phyloP scores from a whole-genome alignment of 345 rosid genomes.

The Gossypium turneri region DNA sequence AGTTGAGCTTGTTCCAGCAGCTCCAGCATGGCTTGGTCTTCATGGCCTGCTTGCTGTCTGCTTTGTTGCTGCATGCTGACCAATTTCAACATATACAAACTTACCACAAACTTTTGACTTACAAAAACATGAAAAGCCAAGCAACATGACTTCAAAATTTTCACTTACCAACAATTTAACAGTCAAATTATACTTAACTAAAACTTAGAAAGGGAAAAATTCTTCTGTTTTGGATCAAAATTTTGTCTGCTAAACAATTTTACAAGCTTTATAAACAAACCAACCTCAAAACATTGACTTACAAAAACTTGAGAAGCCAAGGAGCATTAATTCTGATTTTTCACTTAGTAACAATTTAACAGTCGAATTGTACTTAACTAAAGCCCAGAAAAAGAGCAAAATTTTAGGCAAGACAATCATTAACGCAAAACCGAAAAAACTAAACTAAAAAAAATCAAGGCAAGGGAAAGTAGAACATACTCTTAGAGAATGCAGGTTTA shows the following conservation, averaged over 20 bases:
- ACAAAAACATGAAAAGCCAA: not conserved
- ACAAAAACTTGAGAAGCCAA: not conserved
- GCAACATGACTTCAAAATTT: not conserved
- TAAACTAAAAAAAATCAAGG: not conserved
- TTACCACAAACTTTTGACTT: not conserved
- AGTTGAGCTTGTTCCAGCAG: too few relatives aligned
- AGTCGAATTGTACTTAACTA: not conserved
- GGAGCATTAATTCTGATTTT: not conserved
- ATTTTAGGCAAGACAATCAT: not conserved
- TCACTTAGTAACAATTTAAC: not conserved
- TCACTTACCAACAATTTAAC: not conserved
- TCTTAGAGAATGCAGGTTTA: conserved; percentile 10
- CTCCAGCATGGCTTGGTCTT: too few relatives aligned
- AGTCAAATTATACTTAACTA: not conserved
- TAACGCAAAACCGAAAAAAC: not conserved
- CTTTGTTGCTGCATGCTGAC: too few relatives aligned
- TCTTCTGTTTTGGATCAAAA: conserved; percentile 12
- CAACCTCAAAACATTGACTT: not conserved
- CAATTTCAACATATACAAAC: not conserved
- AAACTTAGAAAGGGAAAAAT: not conserved
- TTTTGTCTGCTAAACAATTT: conserved; percentile 26
- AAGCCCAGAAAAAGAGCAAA: too few relatives aligned
- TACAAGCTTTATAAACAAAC: not conserved
- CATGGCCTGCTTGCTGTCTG: too few relatives aligned
- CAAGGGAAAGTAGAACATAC: not conserved